Evolutionary conservation across 176 grass and related monocot genomes (phyloP).

Genomic region (Triticum urartu): DNA sequence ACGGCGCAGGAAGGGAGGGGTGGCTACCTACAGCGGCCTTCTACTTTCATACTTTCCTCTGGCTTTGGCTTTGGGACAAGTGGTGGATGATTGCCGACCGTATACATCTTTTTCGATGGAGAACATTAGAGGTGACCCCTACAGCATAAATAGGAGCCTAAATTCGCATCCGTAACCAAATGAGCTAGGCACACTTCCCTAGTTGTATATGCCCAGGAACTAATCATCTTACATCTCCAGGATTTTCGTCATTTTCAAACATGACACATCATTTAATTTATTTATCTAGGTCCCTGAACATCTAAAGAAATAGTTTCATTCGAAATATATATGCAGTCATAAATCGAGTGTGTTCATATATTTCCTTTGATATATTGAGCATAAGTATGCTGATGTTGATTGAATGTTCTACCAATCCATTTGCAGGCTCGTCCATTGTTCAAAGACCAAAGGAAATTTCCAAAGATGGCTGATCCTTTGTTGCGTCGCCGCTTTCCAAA

Average conservation of each 20-base stretch:
- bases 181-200: neutral
- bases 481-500: constrained; percentile 49
- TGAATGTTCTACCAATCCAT: constrained; percentile 24
- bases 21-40: no score
- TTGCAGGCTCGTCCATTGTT: constrained; percentile 80
- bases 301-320: neutral
- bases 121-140: neutral
- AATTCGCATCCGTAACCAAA: neutral
- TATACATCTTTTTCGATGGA: neutral
- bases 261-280: neutral
- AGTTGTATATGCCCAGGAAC: constrained; percentile 3
- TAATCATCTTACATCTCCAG: neutral
- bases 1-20: no score
- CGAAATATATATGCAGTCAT: neutral
- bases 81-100: no score
- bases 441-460: constrained; percentile 74
- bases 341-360: neutral
- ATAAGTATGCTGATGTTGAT: neutral
- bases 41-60: no score
- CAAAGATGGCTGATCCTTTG: constrained; percentile 74
- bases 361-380: neutral
- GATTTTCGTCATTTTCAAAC: constrained; percentile 7
- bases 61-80: no score
- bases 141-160: neutral
- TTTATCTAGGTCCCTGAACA: neutral